These are phyloP conservation scores for Prinsepia uniflora DNA, from an alignment of 306 rosid genomes.

Conservation along the genomic window DNA sequence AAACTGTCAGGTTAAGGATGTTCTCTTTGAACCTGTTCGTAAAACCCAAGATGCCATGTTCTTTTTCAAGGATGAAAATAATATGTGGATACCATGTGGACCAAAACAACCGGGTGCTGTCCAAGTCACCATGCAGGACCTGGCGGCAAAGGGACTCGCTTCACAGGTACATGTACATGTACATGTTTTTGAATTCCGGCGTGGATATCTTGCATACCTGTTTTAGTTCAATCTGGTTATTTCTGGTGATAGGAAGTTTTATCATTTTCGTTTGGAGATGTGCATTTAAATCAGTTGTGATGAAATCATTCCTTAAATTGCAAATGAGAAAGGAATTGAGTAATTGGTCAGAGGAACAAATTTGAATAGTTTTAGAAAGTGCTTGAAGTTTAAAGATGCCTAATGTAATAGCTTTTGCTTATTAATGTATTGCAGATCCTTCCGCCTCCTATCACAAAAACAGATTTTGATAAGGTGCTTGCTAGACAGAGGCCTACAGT, in stretches of 20 bases:
- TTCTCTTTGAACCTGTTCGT: conserved; percentile 96
- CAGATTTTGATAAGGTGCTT: conserved; percentile 96
- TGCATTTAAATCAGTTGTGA: neutral
- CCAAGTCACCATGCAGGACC: conserved; percentile 82
- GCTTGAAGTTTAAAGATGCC: neutral
- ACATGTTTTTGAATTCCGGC: neutral
- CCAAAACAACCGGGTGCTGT: conserved; percentile 71
- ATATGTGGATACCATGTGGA: conserved; percentile 89
- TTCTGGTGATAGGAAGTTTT: neutral
- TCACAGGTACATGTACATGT: conserved; percentile 61
- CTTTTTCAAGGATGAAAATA: conserved; percentile 57
- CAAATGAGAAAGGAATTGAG: neutral
- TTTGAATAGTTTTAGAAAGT: neutral
- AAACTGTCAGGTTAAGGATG: conserved; percentile 83
- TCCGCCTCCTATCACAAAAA: conserved; percentile 82
- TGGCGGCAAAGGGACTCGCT: conserved; percentile 78
- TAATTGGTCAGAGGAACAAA: neutral
- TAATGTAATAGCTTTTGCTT: conserved; percentile 9
- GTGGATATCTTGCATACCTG: conserved; percentile 1
- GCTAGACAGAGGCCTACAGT: conserved; percentile 97
- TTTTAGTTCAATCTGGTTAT: neutral
- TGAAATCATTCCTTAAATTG: neutral
- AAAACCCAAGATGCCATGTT: conserved; percentile 99
- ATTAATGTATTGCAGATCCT: conserved; percentile 61
- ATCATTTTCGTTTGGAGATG: neutral